Percentiles rank a stretch among this genome's conserved stretches.
phyloP scores from a whole-genome alignment of 495 filamentous ascomycete species.

The Aspergillus nidulans region DNA sequence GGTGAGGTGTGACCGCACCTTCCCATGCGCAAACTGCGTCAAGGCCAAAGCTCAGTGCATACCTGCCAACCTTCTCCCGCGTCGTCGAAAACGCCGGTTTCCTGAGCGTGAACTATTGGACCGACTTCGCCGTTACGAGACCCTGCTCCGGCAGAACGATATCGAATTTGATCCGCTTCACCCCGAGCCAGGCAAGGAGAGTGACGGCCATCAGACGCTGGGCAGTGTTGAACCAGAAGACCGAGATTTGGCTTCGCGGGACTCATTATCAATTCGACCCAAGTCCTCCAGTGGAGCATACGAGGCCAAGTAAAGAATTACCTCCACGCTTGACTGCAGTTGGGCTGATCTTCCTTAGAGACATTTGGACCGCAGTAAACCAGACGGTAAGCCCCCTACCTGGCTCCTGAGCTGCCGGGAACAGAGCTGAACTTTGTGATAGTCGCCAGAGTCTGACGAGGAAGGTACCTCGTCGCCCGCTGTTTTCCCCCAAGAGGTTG shows the following conservation, averaged over 20 bases:
- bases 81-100: slow-evolving; percentile 46
- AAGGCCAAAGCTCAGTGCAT: slow-evolving; percentile 41
- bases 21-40: slow-evolving; percentile 51
- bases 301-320: slow-evolving; percentile 33
- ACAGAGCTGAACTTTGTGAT: slow-evolving; percentile 1
- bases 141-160: slow-evolving; percentile 46
- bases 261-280: slow-evolving; percentile 19
- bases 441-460: slow-evolving; percentile 17
- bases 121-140: slow-evolving; percentile 49
- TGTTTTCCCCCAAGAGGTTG: slow-evolving; percentile 23
- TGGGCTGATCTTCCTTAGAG: slow-evolving; percentile 26
- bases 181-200: slow-evolving; percentile 17
- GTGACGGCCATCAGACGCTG: background rate
- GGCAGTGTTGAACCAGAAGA: slow-evolving; percentile 18
- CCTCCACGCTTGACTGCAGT: background rate
- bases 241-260: slow-evolving; percentile 3
- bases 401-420: background rate
- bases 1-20: slow-evolving; percentile 52
- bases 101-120: slow-evolving; percentile 53
- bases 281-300: slow-evolving; percentile 28
- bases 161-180: slow-evolving; percentile 52
- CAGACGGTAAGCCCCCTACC: slow-evolving; percentile 32
- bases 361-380: slow-evolving; percentile 47
- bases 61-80: slow-evolving; percentile 36
- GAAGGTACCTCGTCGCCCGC: slow-evolving; percentile 25